Evolutionary conservation across 768 basidiomycete species (phyloP).

Genomic region (Termitomyces sp.): DNA sequence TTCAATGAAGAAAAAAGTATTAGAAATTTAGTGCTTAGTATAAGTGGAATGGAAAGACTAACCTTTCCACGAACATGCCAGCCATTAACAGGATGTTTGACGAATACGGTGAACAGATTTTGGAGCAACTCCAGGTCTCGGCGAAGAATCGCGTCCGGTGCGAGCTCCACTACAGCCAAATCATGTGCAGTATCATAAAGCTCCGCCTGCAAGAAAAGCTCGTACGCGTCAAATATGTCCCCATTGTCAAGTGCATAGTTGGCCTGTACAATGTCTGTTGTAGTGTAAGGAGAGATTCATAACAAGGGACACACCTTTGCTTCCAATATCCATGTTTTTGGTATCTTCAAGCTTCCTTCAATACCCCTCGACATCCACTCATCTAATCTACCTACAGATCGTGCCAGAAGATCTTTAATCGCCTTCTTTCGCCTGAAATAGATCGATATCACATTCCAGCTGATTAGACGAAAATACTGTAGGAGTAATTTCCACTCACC

Average conservation of each 20-base stretch:
- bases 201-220: conserved; percentile 68
- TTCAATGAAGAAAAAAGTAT: neutral
- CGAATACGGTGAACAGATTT: conserved; percentile 67
- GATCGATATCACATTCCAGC: neutral
- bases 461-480: conserved; percentile 5
- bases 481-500: conserved; percentile 49
- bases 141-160: conserved; percentile 81
- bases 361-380: conserved; percentile 73
- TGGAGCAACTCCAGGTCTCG: conserved; percentile 60
- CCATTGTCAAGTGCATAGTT: conserved; percentile 58
- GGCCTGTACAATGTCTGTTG: conserved; percentile 41
- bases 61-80: conserved; percentile 90
- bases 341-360: conserved; percentile 75
- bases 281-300: neutral
- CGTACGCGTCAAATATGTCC: conserved; percentile 69
- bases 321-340: conserved; percentile 84
- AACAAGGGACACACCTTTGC: conserved; percentile 56
- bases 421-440: conserved; percentile 70
- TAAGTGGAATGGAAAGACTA: conserved; percentile 8
- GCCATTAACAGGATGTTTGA: conserved; percentile 53
- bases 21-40: conserved; percentile 1
- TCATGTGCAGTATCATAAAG: conserved; percentile 74
- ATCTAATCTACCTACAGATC: conserved; percentile 62
- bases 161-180: conserved; percentile 81
- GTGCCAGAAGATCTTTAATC: conserved; percentile 73